A percentile compares a stretch with the other conserved stretches of the same genome.
These are phyloP conservation scores for Ustilago curta DNA, from an alignment of 1,284 basidiomycete species.

Conservation along the genomic window DNA sequence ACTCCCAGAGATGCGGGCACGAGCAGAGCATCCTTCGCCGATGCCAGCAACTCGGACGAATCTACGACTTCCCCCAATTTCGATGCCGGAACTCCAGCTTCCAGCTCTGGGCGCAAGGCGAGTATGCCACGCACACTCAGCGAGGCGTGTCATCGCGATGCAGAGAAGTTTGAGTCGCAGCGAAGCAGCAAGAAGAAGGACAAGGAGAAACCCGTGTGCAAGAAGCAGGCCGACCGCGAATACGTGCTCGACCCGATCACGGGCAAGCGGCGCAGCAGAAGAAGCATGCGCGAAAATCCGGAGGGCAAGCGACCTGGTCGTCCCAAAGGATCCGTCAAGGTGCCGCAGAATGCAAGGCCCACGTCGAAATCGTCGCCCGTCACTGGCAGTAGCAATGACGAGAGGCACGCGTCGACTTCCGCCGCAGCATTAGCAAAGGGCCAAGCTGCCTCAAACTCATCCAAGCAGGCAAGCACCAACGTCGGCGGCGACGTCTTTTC, in stretches of 20 bases:
- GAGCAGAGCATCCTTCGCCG: conserved; percentile 5
- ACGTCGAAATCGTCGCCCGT: conserved; percentile 21
- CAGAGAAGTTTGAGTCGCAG: conserved; percentile 42
- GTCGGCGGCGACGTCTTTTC: conserved; percentile 1
- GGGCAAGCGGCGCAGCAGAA: conserved; percentile 52
- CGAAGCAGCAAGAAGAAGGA: conserved; percentile 41
- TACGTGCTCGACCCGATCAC: conserved; percentile 42
- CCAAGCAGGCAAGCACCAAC: conserved; percentile 14
- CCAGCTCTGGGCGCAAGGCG: conserved; percentile 28
- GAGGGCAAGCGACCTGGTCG: conserved; percentile 46
- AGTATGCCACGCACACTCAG: conserved; percentile 51
- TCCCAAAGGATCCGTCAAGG: conserved; percentile 49
- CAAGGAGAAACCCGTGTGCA: conserved; percentile 33
- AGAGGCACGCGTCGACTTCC: conserved; percentile 9
- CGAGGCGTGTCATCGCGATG: conserved; percentile 48
- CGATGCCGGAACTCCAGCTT: conserved; percentile 21
- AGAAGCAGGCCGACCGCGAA: conserved; percentile 48
- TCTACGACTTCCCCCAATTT: conserved; percentile 30
- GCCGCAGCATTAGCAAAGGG: conserved; percentile 7
- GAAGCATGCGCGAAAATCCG: conserved; percentile 58
- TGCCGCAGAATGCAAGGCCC: conserved; percentile 19
- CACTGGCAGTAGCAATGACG: conserved; percentile 7
- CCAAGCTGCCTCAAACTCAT: background rate
- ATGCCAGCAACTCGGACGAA: conserved; percentile 17
- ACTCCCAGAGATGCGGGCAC: conserved; percentile 19